Base-by-base conservation (phyloP, 2,329 filamentous ascomycete species). In the Periconia macrospinosa region DNA sequence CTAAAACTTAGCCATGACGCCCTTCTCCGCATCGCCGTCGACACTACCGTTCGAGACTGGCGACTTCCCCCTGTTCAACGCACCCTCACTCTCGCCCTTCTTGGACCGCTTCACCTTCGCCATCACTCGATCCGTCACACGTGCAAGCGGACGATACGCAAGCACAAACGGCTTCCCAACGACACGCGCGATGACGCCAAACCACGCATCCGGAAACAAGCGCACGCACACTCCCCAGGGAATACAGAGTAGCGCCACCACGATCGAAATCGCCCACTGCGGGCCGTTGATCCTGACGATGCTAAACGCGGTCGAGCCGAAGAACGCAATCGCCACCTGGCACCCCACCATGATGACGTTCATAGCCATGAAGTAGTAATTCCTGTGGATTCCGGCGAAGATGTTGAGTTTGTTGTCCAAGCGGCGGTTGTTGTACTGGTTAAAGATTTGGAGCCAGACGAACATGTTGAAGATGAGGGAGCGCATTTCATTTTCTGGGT, bases 401-500 rank as follows among this genome's bases (percentile, higher is more conserved):
- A 85, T 80, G 62, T 86, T 86, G 72, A 86, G 78, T 54, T 80
- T 79, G 68, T 85, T 86, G 63, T 86, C 83, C 1, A 86, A 75
- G 42, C 83, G 81, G 37, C 84, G 81, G 63, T 84, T 85, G 72
- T 86, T 87, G 74, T 85, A 81, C 71, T 86, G 80, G 68, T 87
- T 88, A 75, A 87, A 88, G 56, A 88, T 86, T 63, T 88, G 86
- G 77, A 88, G 82, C 84, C 85, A 88, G 8, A 88, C 85, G 61
- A 86, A 88, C 0, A 83, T 85, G 70, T 88, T 88, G 75, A 88
- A 88, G 45, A 88, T 81, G 49, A 86, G 78, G 3, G 84, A 86
- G 58, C 83, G 77, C 46, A 85, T 75, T 46, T 80, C 62, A 53
- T 49, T 68, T 15, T 67, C 56, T 45, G 78, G 68, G 60, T 83